Evolutionary conservation across 208 protist genomes (phyloP), one percentile per base, ranked within the genome.

Genomic region (Crithidia fasciculata): DNA sequence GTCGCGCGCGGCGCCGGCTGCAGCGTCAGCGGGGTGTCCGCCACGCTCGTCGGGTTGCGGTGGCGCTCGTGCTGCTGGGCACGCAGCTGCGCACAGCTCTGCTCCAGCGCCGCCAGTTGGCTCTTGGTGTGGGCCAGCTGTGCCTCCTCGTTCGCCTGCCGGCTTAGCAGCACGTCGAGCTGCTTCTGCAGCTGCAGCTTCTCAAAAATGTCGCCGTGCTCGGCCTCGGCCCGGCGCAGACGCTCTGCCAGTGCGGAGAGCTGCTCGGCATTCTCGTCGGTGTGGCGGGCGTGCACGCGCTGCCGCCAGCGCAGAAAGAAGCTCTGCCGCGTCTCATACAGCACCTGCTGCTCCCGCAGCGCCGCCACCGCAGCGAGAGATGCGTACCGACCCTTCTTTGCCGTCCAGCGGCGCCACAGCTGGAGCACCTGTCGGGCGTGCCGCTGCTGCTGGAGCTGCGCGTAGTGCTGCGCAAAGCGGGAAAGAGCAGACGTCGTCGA

Each of bases 111-210:
- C 5, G 19, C 65, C 28, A 87, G 68, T 45, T 76, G 74, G 15
- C 39, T 41, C 64, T 74, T 43, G 15, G 76, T 76, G 28, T 82
- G 73, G 0, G 62, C 41, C 39, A 94, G 63, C 50, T 78, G 65
- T 58, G 62, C 58, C 57, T 83, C 79, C 58, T 90, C 88, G 5
- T 75, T 54, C 9, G 89, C 82, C 19, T 88, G 80, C 37, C 82
- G 78, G 57, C 83, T 61, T 4, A 68, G 69, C 47, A 95, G 72
- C 54, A 82, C 63, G 37, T 91, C 86, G n/a, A 96, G 63, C 58
- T 85, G 86, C 55, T 88, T 90, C 72, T 95, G 89, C 36, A 95
- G 75, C 66, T 95, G 88, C n/a, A 96, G 66, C 62, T 88, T 90
- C 40, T 96, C 92, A 63, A 96, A 95, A 15, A 94, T 84, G 64